A percentile compares a stretch with the other conserved stretches of the same genome.
Evolutionary conservation across 495 filamentous ascomycete genomes (phyloP).

Genomic region (Penicillium argentinense): DNA sequence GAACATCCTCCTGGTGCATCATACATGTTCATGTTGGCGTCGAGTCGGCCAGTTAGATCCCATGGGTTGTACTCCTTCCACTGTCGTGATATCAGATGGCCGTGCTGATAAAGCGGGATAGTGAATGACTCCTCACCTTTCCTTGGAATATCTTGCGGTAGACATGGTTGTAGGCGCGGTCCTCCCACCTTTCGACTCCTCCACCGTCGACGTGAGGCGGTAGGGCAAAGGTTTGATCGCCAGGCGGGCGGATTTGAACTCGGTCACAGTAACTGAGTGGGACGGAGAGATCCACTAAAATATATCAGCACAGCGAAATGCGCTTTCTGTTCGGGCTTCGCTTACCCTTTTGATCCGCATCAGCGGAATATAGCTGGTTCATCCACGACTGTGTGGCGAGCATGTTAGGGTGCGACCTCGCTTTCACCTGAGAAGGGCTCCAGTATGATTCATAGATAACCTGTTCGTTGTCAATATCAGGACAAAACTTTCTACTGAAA

Average conservation of each 20-base stretch:
- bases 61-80: conserved; percentile 75
- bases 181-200: conserved; percentile 73
- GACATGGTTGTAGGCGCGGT: conserved; percentile 63
- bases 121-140: conserved; percentile 1
- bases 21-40: conserved; percentile 64
- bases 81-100: conserved; percentile 3
- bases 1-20: conserved; percentile 67
- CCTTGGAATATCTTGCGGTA: conserved; percentile 66
- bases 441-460: conserved; percentile 80
- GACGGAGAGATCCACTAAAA: conserved; percentile 12
- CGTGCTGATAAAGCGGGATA: not conserved
- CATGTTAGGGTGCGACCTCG: conserved; percentile 64
- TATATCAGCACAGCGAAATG: not conserved
- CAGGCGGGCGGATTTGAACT: conserved; percentile 56
- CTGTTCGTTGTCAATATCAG: conserved; percentile 47
- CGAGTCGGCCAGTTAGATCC: conserved; percentile 60
- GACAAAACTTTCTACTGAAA: too few relatives aligned
- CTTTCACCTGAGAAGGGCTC: conserved; percentile 65
- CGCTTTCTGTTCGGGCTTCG: conserved; percentile 43
- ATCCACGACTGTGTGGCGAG: conserved; percentile 62
- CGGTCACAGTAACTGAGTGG: conserved; percentile 72
- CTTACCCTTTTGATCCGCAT: conserved; percentile 29
- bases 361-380: conserved; percentile 61
- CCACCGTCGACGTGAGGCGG: conserved; percentile 77
- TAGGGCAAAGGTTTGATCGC: conserved; percentile 68